These are phyloP conservation scores for Nakataea oryzae DNA, from an alignment of 2,329 filamentous ascomycete genomes.

Conservation along the genomic window DNA sequence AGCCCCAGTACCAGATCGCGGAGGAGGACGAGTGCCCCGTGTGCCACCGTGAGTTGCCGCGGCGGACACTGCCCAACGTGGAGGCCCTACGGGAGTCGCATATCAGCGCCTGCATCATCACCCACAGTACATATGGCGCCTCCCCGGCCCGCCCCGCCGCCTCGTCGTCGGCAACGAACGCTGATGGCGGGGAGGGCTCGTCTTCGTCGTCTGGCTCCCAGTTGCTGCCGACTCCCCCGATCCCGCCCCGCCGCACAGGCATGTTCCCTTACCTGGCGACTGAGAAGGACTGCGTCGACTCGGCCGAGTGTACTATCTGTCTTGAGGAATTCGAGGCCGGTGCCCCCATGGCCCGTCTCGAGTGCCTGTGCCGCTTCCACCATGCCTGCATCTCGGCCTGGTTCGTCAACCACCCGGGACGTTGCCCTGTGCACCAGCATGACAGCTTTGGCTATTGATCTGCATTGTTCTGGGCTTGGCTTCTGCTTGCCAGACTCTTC, in stretches of 20 bases:
- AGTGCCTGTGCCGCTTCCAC: slow-evolving; percentile 58
- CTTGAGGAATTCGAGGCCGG: slow-evolving; percentile 56
- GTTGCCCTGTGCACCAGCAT: slow-evolving; percentile 57
- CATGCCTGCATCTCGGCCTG: slow-evolving; percentile 48
- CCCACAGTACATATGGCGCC: slow-evolving; percentile 38
- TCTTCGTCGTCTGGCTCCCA: neutral
- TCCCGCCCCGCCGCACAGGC: slow-evolving; percentile 33
- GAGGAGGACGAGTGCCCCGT: slow-evolving; percentile 76
- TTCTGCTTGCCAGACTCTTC: neutral
- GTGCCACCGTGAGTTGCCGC: slow-evolving; percentile 62
- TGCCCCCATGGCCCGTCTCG: slow-evolving; percentile 52
- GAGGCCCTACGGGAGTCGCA: slow-evolving; percentile 47
- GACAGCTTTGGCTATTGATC: slow-evolving; percentile 43
- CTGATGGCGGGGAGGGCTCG: neutral
- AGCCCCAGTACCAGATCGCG: slow-evolving; percentile 22
- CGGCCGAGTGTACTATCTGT: slow-evolving; percentile 58
- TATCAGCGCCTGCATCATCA: slow-evolving; percentile 45
- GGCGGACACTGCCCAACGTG: slow-evolving; percentile 38
- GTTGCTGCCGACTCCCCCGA: neutral
- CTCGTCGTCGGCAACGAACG: slow-evolving; percentile 4
- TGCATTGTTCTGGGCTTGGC: neutral
- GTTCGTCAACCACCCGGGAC: slow-evolving; percentile 51
- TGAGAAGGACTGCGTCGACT: slow-evolving; percentile 59
- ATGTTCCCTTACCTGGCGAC: slow-evolving; percentile 56
- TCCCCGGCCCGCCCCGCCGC: neutral